Evolutionary conservation across 495 filamentous ascomycete genomes (phyloP).

Genomic region (Neurospora hispaniola): DNA sequence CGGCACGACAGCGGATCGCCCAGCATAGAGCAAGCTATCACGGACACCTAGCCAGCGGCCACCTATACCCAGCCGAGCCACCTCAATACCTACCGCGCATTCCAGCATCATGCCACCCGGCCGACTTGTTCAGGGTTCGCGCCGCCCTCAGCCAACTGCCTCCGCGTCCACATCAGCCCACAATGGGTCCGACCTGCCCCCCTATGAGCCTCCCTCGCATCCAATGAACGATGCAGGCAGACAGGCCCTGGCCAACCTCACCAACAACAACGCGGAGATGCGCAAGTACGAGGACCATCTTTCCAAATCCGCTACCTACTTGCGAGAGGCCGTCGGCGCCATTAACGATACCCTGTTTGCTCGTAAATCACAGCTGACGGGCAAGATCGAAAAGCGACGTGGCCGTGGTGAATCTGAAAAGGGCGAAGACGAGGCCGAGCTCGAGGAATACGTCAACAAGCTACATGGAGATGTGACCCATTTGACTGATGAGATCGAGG

Average conservation of each 20-base stretch:
- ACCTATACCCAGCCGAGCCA: background rate
- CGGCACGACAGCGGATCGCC: background rate
- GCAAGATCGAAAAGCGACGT: constrained; percentile 19
- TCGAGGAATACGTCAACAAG: constrained; percentile 24
- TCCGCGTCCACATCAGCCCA: background rate
- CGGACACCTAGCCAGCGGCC: background rate
- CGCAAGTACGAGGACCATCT: constrained; percentile 30
- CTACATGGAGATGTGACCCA: constrained; percentile 28
- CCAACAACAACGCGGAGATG: constrained; percentile 16
- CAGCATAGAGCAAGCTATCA: background rate
- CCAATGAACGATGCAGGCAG: constrained; percentile 32
- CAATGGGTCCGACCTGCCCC: constrained; percentile 33
- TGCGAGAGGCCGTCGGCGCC: constrained; percentile 35
- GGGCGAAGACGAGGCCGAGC: constrained; percentile 26
- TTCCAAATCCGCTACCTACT: constrained; percentile 20
- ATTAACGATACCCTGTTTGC: constrained; percentile 42
- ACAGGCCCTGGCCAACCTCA: constrained; percentile 23
- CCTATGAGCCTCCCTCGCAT: constrained; percentile 47
- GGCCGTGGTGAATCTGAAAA: constrained; percentile 29
- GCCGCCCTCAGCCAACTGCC: background rate
- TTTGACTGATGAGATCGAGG: constrained; percentile 31
- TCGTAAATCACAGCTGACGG: constrained; percentile 36
- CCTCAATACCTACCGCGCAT: background rate
- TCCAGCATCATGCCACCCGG: background rate
- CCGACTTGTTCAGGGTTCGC: constrained; percentile 11